Conservation (phyloP, 2,329 filamentous ascomycete species). For the Eurotiales sp. region DNA sequence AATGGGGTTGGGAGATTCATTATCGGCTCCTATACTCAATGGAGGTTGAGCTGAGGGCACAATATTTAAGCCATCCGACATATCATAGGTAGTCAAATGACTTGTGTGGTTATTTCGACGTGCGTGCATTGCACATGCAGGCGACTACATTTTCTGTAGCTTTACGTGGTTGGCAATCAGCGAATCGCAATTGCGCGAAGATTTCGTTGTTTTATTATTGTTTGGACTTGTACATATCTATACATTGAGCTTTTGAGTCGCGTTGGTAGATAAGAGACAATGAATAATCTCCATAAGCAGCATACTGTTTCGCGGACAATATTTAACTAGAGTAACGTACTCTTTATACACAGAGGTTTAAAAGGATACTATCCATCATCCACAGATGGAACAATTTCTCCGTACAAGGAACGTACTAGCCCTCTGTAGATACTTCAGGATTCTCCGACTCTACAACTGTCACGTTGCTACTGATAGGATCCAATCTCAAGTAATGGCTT, state of each 20-base stretch:
- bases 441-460: too few species aligned
- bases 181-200: not conserved
- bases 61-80: not conserved
- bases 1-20: not conserved
- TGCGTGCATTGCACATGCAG: too few species aligned
- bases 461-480: too few species aligned
- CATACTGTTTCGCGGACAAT: too few species aligned
- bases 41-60: not conserved
- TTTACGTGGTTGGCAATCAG: not conserved
- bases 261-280: not conserved
- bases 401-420: too few species aligned
- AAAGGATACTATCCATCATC: too few species aligned
- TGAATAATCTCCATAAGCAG: not conserved
- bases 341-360: too few species aligned
- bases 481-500: too few species aligned
- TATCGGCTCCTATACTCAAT: not conserved
- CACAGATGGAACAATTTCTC: too few species aligned
- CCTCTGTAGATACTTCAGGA: too few species aligned
- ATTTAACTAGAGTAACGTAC: too few species aligned
- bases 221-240: constrained; percentile 9
- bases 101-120: not conserved
- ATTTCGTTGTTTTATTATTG: not conserved
- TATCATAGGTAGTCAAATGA: not conserved
- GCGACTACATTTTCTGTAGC: not conserved
- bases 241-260: not conserved